Evolutionary conservation across 148 eudicot genomes (phyloP).

Genomic region (Rhododendron ferrugineum): DNA sequence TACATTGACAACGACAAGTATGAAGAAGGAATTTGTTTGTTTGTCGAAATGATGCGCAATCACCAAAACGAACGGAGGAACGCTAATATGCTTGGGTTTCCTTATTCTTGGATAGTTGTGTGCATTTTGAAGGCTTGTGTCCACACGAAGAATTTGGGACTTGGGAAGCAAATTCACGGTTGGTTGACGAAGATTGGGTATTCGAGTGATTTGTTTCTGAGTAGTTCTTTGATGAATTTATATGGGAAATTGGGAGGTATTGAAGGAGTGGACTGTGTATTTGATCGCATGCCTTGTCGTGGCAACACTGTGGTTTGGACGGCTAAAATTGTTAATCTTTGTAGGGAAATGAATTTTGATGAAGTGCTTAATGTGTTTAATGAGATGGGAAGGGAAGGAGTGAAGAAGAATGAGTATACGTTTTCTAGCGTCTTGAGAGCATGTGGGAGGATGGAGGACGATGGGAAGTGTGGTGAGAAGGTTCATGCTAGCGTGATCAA

Average conservation of each 20-base stretch:
- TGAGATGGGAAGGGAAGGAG: slow-evolving; percentile 59
- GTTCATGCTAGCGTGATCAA: slow-evolving; percentile 62
- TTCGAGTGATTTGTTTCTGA: slow-evolving; percentile 29
- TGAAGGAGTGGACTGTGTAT: slow-evolving; percentile 36
- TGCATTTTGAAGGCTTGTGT: slow-evolving; percentile 68
- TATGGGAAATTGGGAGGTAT: slow-evolving; percentile 48
- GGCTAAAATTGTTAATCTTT: slow-evolving; percentile 42
- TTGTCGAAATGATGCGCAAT: slow-evolving; percentile 27
- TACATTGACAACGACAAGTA: slow-evolving; percentile 22
- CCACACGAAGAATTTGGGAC: slow-evolving; percentile 21
- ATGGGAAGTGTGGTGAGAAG: slow-evolving; percentile 45
- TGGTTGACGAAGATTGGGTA: slow-evolving; percentile 54
- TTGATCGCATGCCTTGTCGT: slow-evolving; percentile 24
- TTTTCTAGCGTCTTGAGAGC: slow-evolving; percentile 65
- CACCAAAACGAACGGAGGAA: background rate
- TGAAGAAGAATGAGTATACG: slow-evolving; percentile 44
- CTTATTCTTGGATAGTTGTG: slow-evolving; percentile 40
- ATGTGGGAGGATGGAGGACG: slow-evolving; percentile 48
- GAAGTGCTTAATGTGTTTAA: slow-evolving; percentile 37
- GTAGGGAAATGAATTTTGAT: slow-evolving; percentile 31
- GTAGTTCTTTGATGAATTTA: slow-evolving; percentile 47
- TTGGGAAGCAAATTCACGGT: slow-evolving; percentile 69
- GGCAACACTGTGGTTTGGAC: slow-evolving; percentile 58
- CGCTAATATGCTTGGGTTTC: slow-evolving; percentile 20
- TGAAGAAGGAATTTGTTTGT: slow-evolving; percentile 36